Evolutionary conservation across 352 stramenopile species (phyloP), one percentile per base, ranked within the genome.

Genomic region (Globisporangium uncinulatum): DNA sequence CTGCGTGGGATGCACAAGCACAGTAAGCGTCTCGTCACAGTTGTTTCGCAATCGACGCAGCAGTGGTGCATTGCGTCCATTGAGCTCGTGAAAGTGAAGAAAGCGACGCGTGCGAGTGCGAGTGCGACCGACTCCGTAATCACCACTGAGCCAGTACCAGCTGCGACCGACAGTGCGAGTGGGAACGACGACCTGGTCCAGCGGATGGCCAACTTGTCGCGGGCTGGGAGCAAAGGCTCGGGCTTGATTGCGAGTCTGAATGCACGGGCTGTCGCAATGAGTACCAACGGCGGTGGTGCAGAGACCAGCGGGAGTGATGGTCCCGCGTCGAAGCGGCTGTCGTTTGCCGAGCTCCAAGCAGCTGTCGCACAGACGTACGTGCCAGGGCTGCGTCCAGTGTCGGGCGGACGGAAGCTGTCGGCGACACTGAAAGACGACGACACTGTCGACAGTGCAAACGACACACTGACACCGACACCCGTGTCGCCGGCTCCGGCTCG

Each of bases 31-130:
- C 57, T 88, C 20, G 76, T 93, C 56, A 72, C 73, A 7, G 62
- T 83, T 19, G 71, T 77, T 11, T 61, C 81, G 20, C 72, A 77
- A 3, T 49, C 70, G 2, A 71, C 71, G 7, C 60, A 81, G 29
- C 56, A 85, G 56, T 89, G 78, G 74, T 57, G 81, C 34, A 87
- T 93, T 56, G 83, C 73, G 36, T 66, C 82, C 11, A 20, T 89
- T 8, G 83, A 89, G 61, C 67, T 93, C 17, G 65, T 91, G 7
- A 91, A 89, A 52, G 72, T 93, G 8, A 90, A 91, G 65, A 91
- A 89, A 57, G 72, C 69, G 44, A 79, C 63, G 6, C 59, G 48
- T 19, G 54, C 63, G 1, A 76, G 50, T 32, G 55, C 55, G 6
- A 54, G 56, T 1, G 39, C 17, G 41, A 63, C 4, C 41, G 0